Evolutionary conservation across 1,284 basidiomycete genomes (phyloP).

Genomic region (Fomitiporia mediterranea): DNA sequence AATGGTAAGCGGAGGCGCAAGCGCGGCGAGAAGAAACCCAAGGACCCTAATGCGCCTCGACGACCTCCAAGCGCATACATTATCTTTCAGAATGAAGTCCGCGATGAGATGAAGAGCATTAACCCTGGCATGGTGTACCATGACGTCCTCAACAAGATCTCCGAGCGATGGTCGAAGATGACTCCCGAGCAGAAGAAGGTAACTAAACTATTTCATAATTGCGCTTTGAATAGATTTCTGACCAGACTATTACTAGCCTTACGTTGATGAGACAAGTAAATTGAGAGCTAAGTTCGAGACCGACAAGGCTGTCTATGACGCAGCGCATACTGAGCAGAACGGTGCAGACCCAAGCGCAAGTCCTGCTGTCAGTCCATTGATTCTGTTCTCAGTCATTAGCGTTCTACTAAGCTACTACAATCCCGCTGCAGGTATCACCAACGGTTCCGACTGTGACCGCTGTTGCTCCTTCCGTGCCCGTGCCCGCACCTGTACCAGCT

Average conservation of each 20-base stretch:
- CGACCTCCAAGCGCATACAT: constrained; percentile 93
- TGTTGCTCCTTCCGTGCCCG: background rate
- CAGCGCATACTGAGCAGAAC: constrained; percentile 4
- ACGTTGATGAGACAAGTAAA: constrained; percentile 33
- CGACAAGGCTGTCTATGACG: constrained; percentile 32
- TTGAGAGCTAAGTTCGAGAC: constrained; percentile 35
- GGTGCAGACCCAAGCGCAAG: background rate
- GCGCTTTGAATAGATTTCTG: constrained; percentile 36
- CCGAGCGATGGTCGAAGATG: constrained; percentile 72
- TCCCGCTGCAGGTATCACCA: background rate
- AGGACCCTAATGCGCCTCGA: constrained; percentile 93
- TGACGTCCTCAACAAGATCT: constrained; percentile 71
- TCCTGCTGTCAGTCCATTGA: background rate
- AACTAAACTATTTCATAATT: constrained; percentile 19
- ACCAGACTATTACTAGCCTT: constrained; percentile 31
- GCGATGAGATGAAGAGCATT: constrained; percentile 63
- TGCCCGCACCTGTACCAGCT: background rate
- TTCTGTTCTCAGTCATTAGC: background rate
- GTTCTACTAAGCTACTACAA: background rate
- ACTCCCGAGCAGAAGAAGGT: constrained; percentile 70
- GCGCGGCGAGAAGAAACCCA: constrained; percentile 48
- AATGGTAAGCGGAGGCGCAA: constrained; percentile 29
- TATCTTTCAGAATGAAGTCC: constrained; percentile 91
- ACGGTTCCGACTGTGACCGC: background rate
- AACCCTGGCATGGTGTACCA: constrained; percentile 65